A percentile compares a stretch with the other conserved stretches of the same genome.
These are phyloP conservation scores for Mycena amicta DNA, from an alignment of 768 basidiomycete genomes.

Conservation along the genomic window DNA sequence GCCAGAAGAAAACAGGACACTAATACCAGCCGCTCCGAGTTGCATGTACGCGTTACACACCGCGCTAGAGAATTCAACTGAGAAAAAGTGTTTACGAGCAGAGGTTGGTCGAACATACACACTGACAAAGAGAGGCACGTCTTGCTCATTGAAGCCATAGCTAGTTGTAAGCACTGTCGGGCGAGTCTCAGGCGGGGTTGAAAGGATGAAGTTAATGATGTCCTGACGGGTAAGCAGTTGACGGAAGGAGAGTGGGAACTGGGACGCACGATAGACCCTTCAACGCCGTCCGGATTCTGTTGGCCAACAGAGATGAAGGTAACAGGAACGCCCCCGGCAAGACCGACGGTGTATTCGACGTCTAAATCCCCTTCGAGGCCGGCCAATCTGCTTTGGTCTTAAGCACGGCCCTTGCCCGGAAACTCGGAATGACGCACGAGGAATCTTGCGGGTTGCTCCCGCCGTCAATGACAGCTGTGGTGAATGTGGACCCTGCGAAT, in stretches of 20 bases:
- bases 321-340: conserved; percentile 40
- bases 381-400: neutral
- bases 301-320: conserved; percentile 19
- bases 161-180: conserved; percentile 40
- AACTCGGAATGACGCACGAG: conserved; percentile 31
- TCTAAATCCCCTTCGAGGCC: conserved; percentile 46
- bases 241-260: neutral
- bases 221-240: conserved; percentile 2
- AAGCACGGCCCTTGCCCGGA: neutral
- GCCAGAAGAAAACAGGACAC: conserved; percentile 41
- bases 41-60: conserved; percentile 32
- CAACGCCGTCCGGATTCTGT: neutral
- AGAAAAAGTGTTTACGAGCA: neutral
- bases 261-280: conserved; percentile 11
- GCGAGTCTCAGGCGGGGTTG: conserved; percentile 43
- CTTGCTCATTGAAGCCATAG: conserved; percentile 28
- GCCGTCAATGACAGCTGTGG: conserved; percentile 21
- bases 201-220: conserved; percentile 36
- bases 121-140: neutral
- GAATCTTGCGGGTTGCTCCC: conserved; percentile 27
- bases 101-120: neutral
- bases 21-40: conserved; percentile 41
- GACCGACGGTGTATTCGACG: conserved; percentile 41
- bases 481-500: conserved; percentile 20
- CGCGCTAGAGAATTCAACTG: conserved; percentile 12